Evolutionary conservation across 805 yeast species (phyloP).

Genomic region (Ogataea thermomethanolica): DNA sequence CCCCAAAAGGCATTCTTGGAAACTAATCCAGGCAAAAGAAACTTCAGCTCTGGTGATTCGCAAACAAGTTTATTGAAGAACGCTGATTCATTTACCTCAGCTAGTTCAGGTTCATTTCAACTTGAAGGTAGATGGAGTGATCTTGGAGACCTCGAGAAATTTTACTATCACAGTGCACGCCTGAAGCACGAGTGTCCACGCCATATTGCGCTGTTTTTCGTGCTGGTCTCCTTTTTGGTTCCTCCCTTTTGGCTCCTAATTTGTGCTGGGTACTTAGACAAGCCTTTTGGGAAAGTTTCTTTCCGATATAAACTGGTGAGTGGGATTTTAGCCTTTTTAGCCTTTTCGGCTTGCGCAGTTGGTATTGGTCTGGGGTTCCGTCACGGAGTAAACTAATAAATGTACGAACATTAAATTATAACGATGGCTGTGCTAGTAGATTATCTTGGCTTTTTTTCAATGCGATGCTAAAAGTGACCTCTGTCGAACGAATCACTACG

Average conservation of each 20-base stretch:
- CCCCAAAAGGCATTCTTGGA: constrained; percentile 11
- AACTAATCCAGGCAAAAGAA: constrained; percentile 4
- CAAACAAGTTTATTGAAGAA: constrained; percentile 8
- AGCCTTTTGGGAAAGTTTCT: constrained; percentile 24
- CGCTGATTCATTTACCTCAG: constrained; percentile 1
- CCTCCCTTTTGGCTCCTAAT: constrained; percentile 32
- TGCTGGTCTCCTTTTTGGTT: constrained; percentile 22
- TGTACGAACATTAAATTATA: not conserved
- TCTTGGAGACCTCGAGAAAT: not conserved
- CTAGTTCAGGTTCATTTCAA: constrained; percentile 8
- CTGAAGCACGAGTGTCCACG: constrained; percentile 11
- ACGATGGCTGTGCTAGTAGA: constrained; percentile 1
- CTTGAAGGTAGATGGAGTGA: constrained; percentile 7
- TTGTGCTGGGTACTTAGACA: constrained; percentile 27
- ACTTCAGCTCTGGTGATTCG: constrained; percentile 14
- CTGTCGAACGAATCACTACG: constrained; percentile 6
- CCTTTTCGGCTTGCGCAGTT: constrained; percentile 19
- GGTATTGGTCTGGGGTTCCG: constrained; percentile 28
- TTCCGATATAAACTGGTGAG: constrained; percentile 21
- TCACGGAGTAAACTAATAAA: constrained; percentile 4
- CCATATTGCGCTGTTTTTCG: constrained; percentile 16
- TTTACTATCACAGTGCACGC: constrained; percentile 5
- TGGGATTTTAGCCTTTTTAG: constrained; percentile 18
- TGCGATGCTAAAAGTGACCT: constrained; percentile 3
- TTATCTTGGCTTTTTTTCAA: not conserved